Percentiles rank a stretch among this genome's conserved stretches.
These are phyloP conservation scores for Crotalaria pallida DNA, from an alignment of 306 rosid species.

Conservation along the genomic window DNA sequence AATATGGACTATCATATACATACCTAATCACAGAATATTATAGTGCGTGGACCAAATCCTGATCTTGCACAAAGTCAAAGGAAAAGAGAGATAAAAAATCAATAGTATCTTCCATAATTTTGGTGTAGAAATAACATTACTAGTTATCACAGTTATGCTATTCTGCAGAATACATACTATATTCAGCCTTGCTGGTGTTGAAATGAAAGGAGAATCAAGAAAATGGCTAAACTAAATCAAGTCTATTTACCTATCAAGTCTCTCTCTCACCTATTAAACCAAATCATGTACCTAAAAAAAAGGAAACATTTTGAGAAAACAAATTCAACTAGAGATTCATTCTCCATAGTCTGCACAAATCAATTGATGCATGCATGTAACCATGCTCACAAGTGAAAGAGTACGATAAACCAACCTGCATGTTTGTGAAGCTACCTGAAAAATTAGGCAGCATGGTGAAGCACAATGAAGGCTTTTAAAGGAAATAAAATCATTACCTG, in stretches of 20 bases:
- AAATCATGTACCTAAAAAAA: no score
- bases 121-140: neutral
- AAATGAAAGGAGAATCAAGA: conserved; percentile 3
- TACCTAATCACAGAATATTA: conserved; percentile 98
- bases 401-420: neutral
- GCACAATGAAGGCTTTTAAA: neutral
- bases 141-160: neutral
- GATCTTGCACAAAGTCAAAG: conserved; percentile 40
- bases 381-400: neutral
- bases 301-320: conserved; percentile 11
- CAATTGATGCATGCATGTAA: conserved; percentile 8
- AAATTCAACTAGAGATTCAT: neutral
- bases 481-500: conserved; percentile 44
- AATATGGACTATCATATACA: neutral
- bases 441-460: conserved; percentile 6
- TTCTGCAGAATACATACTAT: conserved; percentile 12
- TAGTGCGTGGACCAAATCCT: conserved; percentile 97
- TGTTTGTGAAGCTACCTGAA: conserved; percentile 1
- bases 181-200: neutral
- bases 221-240: conserved; percentile 3
- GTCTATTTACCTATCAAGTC: no score
- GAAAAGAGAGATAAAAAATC: conserved; percentile 2
- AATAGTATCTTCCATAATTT: conserved; percentile 1
- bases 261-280: no score
- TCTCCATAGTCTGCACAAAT: neutral